These are phyloP conservation scores for Acanthamoeba rhysodes DNA, from an alignment of 208 protist species.

Conservation along the genomic window DNA sequence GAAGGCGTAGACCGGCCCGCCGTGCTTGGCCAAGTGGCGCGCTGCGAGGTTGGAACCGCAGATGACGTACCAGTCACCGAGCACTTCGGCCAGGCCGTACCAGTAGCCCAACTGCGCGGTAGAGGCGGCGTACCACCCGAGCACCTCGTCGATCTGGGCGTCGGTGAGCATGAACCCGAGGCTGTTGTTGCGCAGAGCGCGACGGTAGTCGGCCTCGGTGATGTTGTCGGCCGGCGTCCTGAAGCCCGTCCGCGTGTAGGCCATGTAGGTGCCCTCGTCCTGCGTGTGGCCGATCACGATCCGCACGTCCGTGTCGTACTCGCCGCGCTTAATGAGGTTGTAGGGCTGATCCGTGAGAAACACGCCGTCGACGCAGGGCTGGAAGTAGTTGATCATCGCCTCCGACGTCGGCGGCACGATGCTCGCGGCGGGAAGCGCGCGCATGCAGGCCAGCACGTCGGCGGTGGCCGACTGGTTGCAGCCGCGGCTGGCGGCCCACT, in stretches of 20 bases:
- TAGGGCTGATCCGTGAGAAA: neutral
- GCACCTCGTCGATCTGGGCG: no score
- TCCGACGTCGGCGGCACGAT: conserved; percentile 8
- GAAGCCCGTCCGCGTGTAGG: conserved; percentile 62
- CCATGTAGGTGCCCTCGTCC: conserved; percentile 79
- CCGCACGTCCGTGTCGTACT: neutral
- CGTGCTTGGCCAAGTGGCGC: conserved; percentile 1
- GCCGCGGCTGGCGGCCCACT: neutral
- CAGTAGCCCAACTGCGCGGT: conserved; percentile 9
- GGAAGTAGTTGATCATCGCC: conserved; percentile 43
- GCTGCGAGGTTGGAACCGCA: conserved; percentile 63
- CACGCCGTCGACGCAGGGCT: conserved; percentile 69
- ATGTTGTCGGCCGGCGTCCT: neutral
- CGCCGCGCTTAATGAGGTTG: no score
- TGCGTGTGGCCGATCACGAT: conserved; percentile 79
- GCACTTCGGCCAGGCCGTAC: conserved; percentile 69
- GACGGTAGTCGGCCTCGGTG: conserved; percentile 1
- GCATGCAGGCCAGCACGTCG: conserved; percentile 41
- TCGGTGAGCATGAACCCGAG: no score
- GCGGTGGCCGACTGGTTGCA: neutral
- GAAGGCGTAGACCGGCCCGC: neutral
- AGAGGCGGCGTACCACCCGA: conserved; percentile 5
- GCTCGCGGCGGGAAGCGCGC: neutral
- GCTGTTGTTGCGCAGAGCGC: neutral
- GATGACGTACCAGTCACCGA: conserved; percentile 76